Conservation (phyloP, 257 asterid species). For the Solanum virginianum region DNA sequence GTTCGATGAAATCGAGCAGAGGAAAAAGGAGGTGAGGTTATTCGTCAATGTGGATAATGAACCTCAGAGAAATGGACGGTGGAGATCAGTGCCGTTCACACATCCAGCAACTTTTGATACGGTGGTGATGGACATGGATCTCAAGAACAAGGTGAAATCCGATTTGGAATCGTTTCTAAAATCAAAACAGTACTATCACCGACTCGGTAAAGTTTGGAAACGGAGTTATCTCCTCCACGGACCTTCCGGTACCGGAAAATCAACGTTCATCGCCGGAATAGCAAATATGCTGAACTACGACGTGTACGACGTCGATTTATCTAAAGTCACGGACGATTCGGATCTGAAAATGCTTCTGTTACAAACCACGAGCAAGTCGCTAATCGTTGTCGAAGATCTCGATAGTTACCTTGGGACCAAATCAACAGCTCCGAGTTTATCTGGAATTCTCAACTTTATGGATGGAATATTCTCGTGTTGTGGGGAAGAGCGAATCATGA, state of each 20-base stretch:
- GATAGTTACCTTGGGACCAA: constrained; percentile 49
- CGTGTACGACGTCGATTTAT: constrained; percentile 61
- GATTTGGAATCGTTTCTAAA: constrained; percentile 62
- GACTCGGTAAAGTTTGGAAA: constrained; percentile 90
- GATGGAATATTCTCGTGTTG: constrained; percentile 82
- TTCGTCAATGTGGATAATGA: constrained; percentile 47
- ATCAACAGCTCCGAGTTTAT: constrained; percentile 36
- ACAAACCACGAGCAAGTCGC: constrained; percentile 58
- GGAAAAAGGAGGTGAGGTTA: constrained; percentile 49
- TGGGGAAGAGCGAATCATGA: constrained; percentile 81
- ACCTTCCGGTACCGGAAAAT: constrained; percentile 74
- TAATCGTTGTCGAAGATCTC: constrained; percentile 73
- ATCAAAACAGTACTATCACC: constrained; percentile 69
- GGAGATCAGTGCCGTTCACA: constrained; percentile 60
- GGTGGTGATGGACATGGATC: constrained; percentile 74
- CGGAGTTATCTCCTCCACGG: constrained; percentile 78
- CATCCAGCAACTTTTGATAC: constrained; percentile 91
- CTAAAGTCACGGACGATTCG: constrained; percentile 51
- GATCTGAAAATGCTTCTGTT: constrained; percentile 55
- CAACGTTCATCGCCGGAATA: constrained; percentile 71
- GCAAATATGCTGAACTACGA: constrained; percentile 64
- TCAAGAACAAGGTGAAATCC: constrained; percentile 59
- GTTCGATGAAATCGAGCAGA: constrained; percentile 68
- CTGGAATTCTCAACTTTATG: constrained; percentile 80
- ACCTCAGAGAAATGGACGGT: constrained; percentile 44